Conservation (phyloP, 2,329 filamentous ascomycete species). For the Colletotrichum sp. region DNA sequence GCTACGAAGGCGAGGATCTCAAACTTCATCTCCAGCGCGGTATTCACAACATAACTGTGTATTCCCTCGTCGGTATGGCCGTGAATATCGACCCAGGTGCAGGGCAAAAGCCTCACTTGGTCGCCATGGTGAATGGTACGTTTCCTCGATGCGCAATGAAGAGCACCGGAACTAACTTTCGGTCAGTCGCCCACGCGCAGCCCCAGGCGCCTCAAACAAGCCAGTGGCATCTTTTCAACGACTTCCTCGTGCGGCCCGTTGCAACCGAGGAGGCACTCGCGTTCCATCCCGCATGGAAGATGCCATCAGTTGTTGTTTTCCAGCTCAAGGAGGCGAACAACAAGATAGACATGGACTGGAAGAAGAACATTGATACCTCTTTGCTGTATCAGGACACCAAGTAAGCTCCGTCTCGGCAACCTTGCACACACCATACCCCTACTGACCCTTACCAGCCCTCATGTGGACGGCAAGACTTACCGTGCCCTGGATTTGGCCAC, state of each 20-base stretch:
- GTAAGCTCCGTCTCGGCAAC: slow-evolving; percentile 33
- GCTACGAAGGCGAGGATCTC: slow-evolving; percentile 91
- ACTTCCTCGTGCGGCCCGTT: slow-evolving; percentile 87
- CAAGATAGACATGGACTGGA: slow-evolving; percentile 86
- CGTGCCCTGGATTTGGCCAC: slow-evolving; percentile 57
- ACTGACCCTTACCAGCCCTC: slow-evolving; percentile 39
- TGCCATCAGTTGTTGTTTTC: slow-evolving; percentile 85
- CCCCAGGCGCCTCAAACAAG: slow-evolving; percentile 62
- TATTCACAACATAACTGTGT: slow-evolving; percentile 82
- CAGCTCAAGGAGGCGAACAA: slow-evolving; percentile 85
- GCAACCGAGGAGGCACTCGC: slow-evolving; percentile 83
- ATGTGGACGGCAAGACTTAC: slow-evolving; percentile 60
- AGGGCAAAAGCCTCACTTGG: slow-evolving; percentile 86
- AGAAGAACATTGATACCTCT: slow-evolving; percentile 80
- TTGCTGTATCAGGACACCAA: slow-evolving; percentile 77
- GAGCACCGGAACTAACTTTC: background rate
- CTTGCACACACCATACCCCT: slow-evolving; percentile 19
- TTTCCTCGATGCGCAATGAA: background rate
- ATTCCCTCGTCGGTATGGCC: slow-evolving; percentile 89
- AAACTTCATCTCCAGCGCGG: slow-evolving; percentile 79
- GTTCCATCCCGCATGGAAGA: slow-evolving; percentile 92
- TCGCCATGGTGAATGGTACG: slow-evolving; percentile 85
- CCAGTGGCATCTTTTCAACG: slow-evolving; percentile 96
- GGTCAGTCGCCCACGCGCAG: slow-evolving; percentile 69
- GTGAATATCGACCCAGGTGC: slow-evolving; percentile 88